Evolutionary conservation across 176 grass and related monocot species (phyloP), one percentile per base, ranked within the genome.

Genomic region (Cenchrus purpureus): DNA sequence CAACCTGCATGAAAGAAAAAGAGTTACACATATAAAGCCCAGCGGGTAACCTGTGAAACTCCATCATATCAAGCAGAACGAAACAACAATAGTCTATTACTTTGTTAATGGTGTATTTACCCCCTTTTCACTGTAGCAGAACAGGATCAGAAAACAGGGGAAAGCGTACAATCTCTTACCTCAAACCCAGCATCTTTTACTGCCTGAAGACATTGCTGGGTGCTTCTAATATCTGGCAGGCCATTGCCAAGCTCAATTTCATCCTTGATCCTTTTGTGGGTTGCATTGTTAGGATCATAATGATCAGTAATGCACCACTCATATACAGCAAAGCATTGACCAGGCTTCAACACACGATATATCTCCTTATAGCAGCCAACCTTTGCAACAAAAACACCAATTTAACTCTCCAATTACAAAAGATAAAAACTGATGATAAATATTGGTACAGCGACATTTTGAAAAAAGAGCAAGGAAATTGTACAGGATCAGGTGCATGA

Each of bases 321-420:
- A 75, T 94, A 94, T 14, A 91, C 91, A 17, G 97, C 97, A 89
- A 95, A 98, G 86, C 86, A 95, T 57, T 96, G 97, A 19, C 97
- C 97, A 81, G 93, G 93, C 74, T 98, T 98, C 84, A 98, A 75
- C 69, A 95, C 97, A 86, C 93, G 90, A 68, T 89, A 87, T 68
- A 98, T 92, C 84, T 98, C 93, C 89, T 95, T 95, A 79, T 98
- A 98, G 78, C 97, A 98, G 11, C 89, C 91, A 86, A 98, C 89
- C 97, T 98, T 55, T 71, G 57, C 25, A 85, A 73, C 10, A 61
- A 72, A 84, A 90, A 76, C 2, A 82, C 10, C 48, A 76, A 46
- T 72, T 85, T 28, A 85, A 2, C 43, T 78, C 65, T 50, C 32
- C 2, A 50, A 52, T 58, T 8, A 15, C 60, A 22, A 88, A 2